Evolutionary conservation across 1,139 yeast genomes (phyloP).

Genomic region (Kodamaea anthophila): DNA sequence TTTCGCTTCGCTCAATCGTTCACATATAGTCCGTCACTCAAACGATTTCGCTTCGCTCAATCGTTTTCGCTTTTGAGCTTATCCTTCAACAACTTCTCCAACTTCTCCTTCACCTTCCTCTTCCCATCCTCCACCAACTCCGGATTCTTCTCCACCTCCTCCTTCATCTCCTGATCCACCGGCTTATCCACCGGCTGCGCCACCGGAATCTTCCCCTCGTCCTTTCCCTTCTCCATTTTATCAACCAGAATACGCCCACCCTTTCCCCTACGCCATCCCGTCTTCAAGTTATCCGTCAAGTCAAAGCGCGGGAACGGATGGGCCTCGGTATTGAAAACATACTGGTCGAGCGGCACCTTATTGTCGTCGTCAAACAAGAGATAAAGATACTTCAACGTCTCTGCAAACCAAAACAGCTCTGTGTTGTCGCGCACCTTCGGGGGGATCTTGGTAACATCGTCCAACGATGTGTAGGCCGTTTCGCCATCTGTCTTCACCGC

Average conservation of each 20-base stretch:
- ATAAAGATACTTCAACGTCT: conserved; percentile 83
- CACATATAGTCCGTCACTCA: not conserved
- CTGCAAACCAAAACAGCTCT: conserved; percentile 94
- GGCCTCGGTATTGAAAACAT: conserved; percentile 88
- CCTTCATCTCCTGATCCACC: conserved; percentile 30
- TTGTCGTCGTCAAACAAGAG: conserved; percentile 66
- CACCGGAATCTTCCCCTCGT: conserved; percentile 24
- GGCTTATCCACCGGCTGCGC: conserved; percentile 43
- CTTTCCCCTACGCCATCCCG: conserved; percentile 53
- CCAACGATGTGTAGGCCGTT: conserved; percentile 58
- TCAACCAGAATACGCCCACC: conserved; percentile 14
- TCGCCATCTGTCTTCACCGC: conserved; percentile 48
- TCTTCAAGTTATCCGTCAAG: conserved; percentile 47
- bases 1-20: no score
- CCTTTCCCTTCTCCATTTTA: no score
- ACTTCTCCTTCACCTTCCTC: conserved; percentile 20
- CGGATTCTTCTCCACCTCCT: conserved; percentile 33
- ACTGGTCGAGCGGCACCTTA: conserved; percentile 52
- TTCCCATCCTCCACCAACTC: conserved; percentile 18
- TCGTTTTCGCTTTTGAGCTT: not conserved
- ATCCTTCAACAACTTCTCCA: conserved; percentile 15
- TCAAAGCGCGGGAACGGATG: conserved; percentile 81
- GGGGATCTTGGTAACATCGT: conserved; percentile 57
- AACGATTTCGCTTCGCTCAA: not conserved
- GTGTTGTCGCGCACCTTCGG: conserved; percentile 59